Percentiles rank a stretch among this genome's conserved stretches.
Evolutionary conservation across 169 alveolate species (phyloP).

Genomic region (Blepharisma undulans): DNA sequence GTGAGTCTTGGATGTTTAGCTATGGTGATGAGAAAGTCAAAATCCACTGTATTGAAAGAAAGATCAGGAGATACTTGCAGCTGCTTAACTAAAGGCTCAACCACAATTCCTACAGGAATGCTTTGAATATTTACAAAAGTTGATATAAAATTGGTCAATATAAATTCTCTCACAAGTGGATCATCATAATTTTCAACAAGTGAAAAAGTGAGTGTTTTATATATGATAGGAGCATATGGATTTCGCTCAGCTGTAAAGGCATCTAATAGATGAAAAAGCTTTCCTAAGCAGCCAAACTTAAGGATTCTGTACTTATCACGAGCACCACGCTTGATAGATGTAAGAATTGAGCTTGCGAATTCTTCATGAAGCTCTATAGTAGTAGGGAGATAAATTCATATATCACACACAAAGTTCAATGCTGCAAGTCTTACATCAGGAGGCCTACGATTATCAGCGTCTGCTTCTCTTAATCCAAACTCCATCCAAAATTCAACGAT

Average conservation of each 20-base stretch:
- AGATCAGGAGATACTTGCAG: slow-evolving; percentile 69
- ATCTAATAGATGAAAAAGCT: slow-evolving; percentile 70
- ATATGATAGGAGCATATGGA: slow-evolving; percentile 82
- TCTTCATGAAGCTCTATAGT: slow-evolving; percentile 63
- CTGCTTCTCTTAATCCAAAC: slow-evolving; percentile 23
- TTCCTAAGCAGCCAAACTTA: slow-evolving; percentile 58
- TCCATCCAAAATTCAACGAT: slow-evolving; percentile 3
- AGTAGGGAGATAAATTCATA: slow-evolving; percentile 72
- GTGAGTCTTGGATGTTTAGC: slow-evolving; percentile 76
- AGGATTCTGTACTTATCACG: slow-evolving; percentile 73
- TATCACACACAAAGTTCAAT: slow-evolving; percentile 75
- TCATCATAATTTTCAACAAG: slow-evolving; percentile 83
- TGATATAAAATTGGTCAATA: slow-evolving; percentile 71
- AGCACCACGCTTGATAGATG: slow-evolving; percentile 66
- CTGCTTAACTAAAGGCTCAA: slow-evolving; percentile 84
- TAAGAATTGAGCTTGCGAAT: slow-evolving; percentile 57
- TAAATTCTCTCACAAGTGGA: slow-evolving; percentile 75
- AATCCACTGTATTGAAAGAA: slow-evolving; percentile 75
- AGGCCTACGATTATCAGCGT: neutral
- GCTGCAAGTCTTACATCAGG: slow-evolving; percentile 56
- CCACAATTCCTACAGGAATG: slow-evolving; percentile 82
- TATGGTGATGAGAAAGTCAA: slow-evolving; percentile 71
- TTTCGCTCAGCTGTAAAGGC: slow-evolving; percentile 75
- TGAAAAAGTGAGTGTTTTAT: slow-evolving; percentile 80
- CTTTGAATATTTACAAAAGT: slow-evolving; percentile 61